phyloP scores from a whole-genome alignment of 495 filamentous ascomycete species.

The Podospora didyma region DNA sequence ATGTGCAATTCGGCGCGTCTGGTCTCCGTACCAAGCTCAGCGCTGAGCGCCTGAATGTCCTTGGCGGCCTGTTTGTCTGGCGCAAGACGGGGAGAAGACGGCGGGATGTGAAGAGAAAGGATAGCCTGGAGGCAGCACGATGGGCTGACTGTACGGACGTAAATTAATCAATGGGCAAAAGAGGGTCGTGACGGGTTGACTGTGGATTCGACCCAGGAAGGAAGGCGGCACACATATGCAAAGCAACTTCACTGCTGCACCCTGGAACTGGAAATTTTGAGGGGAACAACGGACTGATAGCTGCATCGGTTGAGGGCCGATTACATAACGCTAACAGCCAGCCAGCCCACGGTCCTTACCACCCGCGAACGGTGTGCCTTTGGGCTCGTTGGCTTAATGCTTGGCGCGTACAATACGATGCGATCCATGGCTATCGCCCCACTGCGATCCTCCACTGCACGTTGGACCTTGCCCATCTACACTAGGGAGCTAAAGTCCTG shows the following conservation, averaged over 20 bases:
- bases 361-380: too few relatives aligned
- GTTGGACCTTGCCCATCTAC: neutral
- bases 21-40: conserved; percentile 4
- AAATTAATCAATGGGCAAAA: neutral
- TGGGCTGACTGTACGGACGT: neutral
- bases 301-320: conserved; percentile 12
- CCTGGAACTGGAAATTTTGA: conserved; percentile 23
- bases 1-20: neutral
- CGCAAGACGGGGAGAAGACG: neutral
- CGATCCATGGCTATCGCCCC: neutral
- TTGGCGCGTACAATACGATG: conserved; percentile 2
- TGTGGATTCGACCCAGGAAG: neutral
- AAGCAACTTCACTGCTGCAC: neutral
- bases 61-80: neutral
- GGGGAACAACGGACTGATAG: conserved; percentile 25
- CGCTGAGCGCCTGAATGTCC: neutral
- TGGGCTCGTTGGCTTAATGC: neutral
- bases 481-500: too few relatives aligned
- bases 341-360: too few relatives aligned
- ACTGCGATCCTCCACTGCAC: neutral
- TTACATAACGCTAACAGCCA: conserved; percentile 15
- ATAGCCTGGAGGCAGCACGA: neutral
- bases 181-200: neutral
- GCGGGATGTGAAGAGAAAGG: neutral
- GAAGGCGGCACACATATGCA: conserved; percentile 2